Evolutionary conservation across 202 grass and related monocot species (phyloP), one percentile per base, ranked within the genome.

Genomic region (Alloteropsis angusta): DNA sequence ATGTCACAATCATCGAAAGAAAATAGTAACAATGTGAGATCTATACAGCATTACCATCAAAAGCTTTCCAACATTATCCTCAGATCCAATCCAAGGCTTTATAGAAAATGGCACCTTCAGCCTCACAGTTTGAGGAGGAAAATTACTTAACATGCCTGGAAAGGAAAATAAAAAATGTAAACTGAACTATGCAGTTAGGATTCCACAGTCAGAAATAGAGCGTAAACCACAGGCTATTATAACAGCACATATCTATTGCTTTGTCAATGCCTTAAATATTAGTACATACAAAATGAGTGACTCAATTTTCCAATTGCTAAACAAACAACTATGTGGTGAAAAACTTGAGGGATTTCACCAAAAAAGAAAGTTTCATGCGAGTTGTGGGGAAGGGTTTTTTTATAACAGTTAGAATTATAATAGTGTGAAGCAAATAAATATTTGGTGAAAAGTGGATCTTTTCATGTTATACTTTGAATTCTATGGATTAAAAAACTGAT

Each of bases 1-100:
- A 54, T 63, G 35, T 35, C 17, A 22, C 47, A 56, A 75, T 45
- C 14, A 60, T n/a, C 50, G 68, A 45, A 42, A 26, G 10, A 71
- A 54, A 74, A 6, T 18, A 66, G 13, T 7, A 65, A 49, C 6
- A 75, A 78, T 53, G 55, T 50, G 80, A 71, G 46, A 75, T 12
- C 26, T 56, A 74, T 19, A 71, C 53, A 77, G 15, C 16, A 60
- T 71, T 93, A 99, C 96, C 96, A 95, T 99, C 77, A 99, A 85
- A 86, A 99, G 86, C 66, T 96, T 99, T 78, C 89, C 96, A 80
- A 93, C 66, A 71, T 84, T 85, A 68, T 99, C 84, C 76, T 99
- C 92, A 18, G 92, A 96, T 84, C 80, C 74, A 39, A 35, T 84
- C 96, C 92, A 99, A 78, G 96, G 92, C 70, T 79, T 84, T 76